phyloP scores from a whole-genome alignment of 768 basidiomycete species.

The Pisolithus sp. region DNA sequence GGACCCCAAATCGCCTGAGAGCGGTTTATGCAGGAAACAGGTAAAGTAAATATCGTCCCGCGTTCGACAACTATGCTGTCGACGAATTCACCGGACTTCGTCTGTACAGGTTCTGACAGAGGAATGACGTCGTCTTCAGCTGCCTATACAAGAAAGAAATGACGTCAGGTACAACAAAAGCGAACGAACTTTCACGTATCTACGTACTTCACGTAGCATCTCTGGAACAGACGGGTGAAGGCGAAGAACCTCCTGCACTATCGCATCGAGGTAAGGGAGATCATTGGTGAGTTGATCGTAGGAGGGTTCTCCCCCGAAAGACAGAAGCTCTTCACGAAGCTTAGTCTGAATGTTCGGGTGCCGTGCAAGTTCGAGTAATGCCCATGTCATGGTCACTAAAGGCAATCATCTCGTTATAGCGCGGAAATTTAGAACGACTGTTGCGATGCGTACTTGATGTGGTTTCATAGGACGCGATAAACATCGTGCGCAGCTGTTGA shows the following conservation, averaged over 20 bases:
- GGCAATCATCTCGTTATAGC: not conserved
- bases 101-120: too few relatives aligned
- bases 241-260: conserved; percentile 11
- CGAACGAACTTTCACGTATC: too few relatives aligned
- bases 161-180: too few relatives aligned
- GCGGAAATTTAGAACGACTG: not conserved
- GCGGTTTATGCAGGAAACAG: too few relatives aligned
- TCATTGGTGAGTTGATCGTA: conserved; percentile 45
- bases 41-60: too few relatives aligned
- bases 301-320: conserved; percentile 40
- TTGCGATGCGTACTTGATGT: conserved; percentile 9
- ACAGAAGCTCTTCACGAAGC: conserved; percentile 43
- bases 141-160: too few relatives aligned
- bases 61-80: too few relatives aligned
- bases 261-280: conserved; percentile 50
- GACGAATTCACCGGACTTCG: too few relatives aligned
- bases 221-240: too few relatives aligned
- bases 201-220: too few relatives aligned
- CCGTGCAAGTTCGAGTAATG: conserved; percentile 46
- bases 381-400: conserved; percentile 34
- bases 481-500: conserved; percentile 12
- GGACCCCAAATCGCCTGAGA: too few relatives aligned
- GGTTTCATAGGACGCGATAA: conserved; percentile 18
- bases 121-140: too few relatives aligned
- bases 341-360: conserved; percentile 41